These are phyloP conservation scores for Curvularia sp. DNA, from an alignment of 2,329 filamentous ascomycete species.

Conservation along the genomic window DNA sequence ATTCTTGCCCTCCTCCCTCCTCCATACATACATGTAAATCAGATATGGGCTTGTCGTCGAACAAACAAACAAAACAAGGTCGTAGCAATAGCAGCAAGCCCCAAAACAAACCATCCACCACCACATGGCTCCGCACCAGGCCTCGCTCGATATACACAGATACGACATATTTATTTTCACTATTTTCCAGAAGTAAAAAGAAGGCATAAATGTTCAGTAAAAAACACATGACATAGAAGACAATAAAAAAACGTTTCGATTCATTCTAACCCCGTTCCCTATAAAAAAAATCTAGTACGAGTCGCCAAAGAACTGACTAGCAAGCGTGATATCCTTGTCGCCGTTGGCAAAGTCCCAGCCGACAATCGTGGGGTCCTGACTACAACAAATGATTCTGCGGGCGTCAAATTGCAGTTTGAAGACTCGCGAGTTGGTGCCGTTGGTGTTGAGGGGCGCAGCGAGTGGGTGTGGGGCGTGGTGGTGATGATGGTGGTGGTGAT, in stretches of 20 bases:
- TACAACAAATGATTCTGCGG: constrained; percentile 90
- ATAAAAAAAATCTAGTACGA: constrained; percentile 27
- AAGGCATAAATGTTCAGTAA: no score
- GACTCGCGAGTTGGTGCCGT: constrained; percentile 66
- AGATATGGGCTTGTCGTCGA: no score
- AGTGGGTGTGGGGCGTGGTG: constrained; percentile 43
- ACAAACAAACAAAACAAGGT: no score
- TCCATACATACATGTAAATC: no score
- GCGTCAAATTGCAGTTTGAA: constrained; percentile 98
- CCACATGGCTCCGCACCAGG: no score
- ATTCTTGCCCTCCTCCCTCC: no score
- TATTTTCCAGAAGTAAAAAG: no score
- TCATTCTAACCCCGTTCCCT: background rate
- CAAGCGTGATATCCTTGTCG: constrained; percentile 79
- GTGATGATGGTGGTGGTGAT: constrained; percentile 39
- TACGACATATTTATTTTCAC: no score
- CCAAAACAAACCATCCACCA: no score
- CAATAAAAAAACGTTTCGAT: background rate
- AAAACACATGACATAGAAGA: no score
- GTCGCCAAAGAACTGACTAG: constrained; percentile 75
- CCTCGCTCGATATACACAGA: no score
- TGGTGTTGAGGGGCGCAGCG: constrained; percentile 35
- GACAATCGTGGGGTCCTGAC: constrained; percentile 88
- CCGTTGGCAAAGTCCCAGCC: constrained; percentile 97
- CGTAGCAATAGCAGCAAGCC: no score